Evolutionary conservation across 2,329 filamentous ascomycete species (phyloP).

Genomic region (Elsinoe fawcettii): DNA sequence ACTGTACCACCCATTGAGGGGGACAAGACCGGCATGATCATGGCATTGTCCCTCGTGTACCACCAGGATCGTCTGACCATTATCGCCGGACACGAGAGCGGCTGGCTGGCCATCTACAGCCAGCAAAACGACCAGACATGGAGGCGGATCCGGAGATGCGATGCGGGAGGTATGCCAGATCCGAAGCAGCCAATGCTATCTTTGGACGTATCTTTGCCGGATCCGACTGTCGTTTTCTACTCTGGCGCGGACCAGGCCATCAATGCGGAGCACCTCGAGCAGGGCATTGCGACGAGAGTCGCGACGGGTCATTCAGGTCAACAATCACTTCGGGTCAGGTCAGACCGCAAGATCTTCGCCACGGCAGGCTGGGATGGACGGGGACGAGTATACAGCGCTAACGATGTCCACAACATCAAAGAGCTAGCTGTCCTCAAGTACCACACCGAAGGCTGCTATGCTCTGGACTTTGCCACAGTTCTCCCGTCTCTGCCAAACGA

Average conservation of each 20-base stretch:
- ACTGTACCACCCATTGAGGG: constrained; percentile 43
- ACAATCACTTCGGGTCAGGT: constrained; percentile 68
- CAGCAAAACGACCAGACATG: constrained; percentile 22
- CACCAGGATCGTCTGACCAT: constrained; percentile 48
- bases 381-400: constrained; percentile 71
- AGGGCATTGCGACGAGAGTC: constrained; percentile 17
- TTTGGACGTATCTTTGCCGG: constrained; percentile 30
- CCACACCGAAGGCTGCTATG: constrained; percentile 84
- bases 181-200: constrained; percentile 72
- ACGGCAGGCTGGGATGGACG: constrained; percentile 90
- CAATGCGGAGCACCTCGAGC: constrained; percentile 63
- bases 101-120: constrained; percentile 52
- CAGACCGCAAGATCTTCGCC: constrained; percentile 74
- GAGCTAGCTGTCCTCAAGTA: constrained; percentile 90
- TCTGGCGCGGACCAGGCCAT: constrained; percentile 76
- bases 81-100: constrained; percentile 77
- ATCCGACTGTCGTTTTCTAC: constrained; percentile 58
- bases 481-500: background rate
- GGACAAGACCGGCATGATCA: constrained; percentile 65
- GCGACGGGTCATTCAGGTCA: constrained; percentile 88
- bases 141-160: background rate
- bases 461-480: constrained; percentile 60
- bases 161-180: constrained; percentile 32
- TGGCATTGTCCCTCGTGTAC: constrained; percentile 60
- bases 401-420: constrained; percentile 71